Base-by-base conservation (phyloP, 2,329 filamentous ascomycete genomes). In the Penicillium decumbens region DNA sequence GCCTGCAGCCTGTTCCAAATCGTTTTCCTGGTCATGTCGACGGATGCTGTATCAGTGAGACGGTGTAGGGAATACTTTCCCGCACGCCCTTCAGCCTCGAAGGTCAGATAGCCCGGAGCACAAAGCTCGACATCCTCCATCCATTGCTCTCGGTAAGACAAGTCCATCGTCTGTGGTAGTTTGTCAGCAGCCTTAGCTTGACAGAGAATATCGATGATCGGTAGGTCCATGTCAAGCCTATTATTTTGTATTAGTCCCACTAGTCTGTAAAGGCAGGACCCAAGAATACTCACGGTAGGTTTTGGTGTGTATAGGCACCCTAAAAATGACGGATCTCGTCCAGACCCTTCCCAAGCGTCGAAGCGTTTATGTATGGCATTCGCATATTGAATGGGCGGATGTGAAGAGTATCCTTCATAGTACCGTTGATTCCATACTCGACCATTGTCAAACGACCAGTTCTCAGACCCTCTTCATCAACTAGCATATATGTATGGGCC, bases 121-220 rank as follows among this genome's bases (percentile, higher is more conserved):
- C 53, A 55, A 27, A 52, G 41, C 33, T 50, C 50, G n/a, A 55
- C 18, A 45, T 55, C 50, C 28, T 49, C 45, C 23, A 46, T 41
- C 53, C 50, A 53, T 43, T 55, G 50, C 38, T 50, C 46, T 28
- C 50, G 50, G 43, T 55, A 47, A 30, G 43, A 53, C 41, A 55
- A 15, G 32, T 27, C 8, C 46, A 49, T 39, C 25, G 15, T 24
- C 25, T 15, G 7, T 24, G 42, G 44, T 29, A 55, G 45, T 47
- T 55, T 49, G 20, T 43, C 43, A 42, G 52, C 49, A 13, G 39
- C 49, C 25, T 55, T 39, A 27, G 51, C 49, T n/a, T 46, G 40
- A 30, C 45, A 49, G n/a, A 54, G 41, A 49, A 52, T 49, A 37
- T 49, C 52, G 15, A 49, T 12, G 32, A 55, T 50, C 20, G 49